These are phyloP conservation scores for Tranzscheliella williamsii DNA, from an alignment of 1,284 basidiomycete species.

Conservation along the genomic window DNA sequence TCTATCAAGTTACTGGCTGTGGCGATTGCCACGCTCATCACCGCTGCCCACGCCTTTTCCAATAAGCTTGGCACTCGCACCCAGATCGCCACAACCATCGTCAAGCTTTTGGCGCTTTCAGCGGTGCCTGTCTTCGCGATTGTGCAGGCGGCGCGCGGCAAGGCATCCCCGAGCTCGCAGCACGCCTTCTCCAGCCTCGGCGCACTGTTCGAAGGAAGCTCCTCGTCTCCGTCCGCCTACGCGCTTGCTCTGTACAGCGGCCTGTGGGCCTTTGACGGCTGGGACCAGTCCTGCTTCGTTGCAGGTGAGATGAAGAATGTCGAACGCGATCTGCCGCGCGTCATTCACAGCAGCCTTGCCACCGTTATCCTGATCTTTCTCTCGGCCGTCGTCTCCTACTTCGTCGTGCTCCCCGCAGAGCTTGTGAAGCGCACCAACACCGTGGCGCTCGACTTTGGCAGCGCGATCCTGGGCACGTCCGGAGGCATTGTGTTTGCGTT, in stretches of 20 bases:
- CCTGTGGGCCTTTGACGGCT: slow-evolving; percentile 93
- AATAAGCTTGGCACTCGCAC: slow-evolving; percentile 78
- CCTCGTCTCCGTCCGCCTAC: slow-evolving; percentile 77
- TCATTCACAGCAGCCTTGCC: slow-evolving; percentile 84
- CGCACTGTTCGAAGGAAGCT: slow-evolving; percentile 73
- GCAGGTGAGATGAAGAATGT: slow-evolving; percentile 87
- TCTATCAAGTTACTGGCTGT: slow-evolving; percentile 86
- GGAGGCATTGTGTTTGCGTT: slow-evolving; percentile 86
- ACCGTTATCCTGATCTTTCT: slow-evolving; percentile 79
- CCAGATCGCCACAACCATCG: slow-evolving; percentile 79
- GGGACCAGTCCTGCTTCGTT: slow-evolving; percentile 79
- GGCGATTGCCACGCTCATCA: slow-evolving; percentile 73
- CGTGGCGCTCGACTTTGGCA: slow-evolving; percentile 87
- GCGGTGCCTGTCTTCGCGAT: slow-evolving; percentile 74
- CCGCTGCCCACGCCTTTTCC: slow-evolving; percentile 76
- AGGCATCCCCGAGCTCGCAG: slow-evolving; percentile 31
- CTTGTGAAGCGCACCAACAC: slow-evolving; percentile 71
- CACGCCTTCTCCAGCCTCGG: slow-evolving; percentile 40
- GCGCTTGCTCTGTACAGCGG: slow-evolving; percentile 93
- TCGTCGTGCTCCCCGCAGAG: slow-evolving; percentile 82
- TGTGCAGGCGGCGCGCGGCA: slow-evolving; percentile 72
- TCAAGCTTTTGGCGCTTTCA: slow-evolving; percentile 74
- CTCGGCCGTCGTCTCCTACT: slow-evolving; percentile 84
- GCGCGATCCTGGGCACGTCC: slow-evolving; percentile 77
- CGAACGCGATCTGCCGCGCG: slow-evolving; percentile 83